Conservation (phyloP, 768 basidiomycete species). For the Fistulinella prunicolor region DNA sequence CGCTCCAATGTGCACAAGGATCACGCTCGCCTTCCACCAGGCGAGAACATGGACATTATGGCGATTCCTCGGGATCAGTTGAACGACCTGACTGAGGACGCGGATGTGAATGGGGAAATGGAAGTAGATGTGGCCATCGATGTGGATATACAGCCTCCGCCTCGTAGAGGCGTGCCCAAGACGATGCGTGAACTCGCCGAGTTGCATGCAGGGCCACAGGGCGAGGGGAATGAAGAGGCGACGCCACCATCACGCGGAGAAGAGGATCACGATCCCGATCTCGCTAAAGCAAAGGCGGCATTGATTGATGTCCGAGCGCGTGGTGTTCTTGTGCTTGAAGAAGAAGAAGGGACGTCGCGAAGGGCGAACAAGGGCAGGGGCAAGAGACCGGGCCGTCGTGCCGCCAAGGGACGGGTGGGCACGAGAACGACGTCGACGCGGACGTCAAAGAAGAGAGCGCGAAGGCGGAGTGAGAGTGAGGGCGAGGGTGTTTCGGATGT, state of each 20-base stretch:
- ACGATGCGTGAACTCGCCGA: slow-evolving; percentile 68
- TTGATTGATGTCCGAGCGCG: not conserved
- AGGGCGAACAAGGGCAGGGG: not conserved
- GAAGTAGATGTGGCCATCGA: slow-evolving; percentile 18
- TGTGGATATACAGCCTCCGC: slow-evolving; percentile 12
- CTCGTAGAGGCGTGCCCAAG: slow-evolving; percentile 39
- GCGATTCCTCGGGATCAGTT: slow-evolving; percentile 8
- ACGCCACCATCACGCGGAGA: slow-evolving; percentile 25
- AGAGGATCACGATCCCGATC: not conserved
- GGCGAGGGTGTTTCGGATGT: slow-evolving; percentile 23
- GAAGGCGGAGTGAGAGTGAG: slow-evolving; percentile 24
- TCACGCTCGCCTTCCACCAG: not conserved
- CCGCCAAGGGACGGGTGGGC: not conserved
- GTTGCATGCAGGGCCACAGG: slow-evolving; percentile 9
- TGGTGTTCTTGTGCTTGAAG: not conserved
- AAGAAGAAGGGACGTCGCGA: slow-evolving; percentile 4
- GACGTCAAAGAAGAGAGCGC: slow-evolving; percentile 25
- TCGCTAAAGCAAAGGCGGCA: no score
- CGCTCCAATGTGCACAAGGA: not conserved
- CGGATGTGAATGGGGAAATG: not conserved
- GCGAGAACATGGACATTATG: not conserved
- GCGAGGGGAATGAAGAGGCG: not conserved
- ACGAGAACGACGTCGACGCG: slow-evolving; percentile 4
- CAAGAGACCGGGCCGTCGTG: slow-evolving; percentile 9
- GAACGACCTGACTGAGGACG: slow-evolving; percentile 8